phyloP scores from a whole-genome alignment of 176 grass and related monocot genomes.

The Oropetium thomaeum region DNA sequence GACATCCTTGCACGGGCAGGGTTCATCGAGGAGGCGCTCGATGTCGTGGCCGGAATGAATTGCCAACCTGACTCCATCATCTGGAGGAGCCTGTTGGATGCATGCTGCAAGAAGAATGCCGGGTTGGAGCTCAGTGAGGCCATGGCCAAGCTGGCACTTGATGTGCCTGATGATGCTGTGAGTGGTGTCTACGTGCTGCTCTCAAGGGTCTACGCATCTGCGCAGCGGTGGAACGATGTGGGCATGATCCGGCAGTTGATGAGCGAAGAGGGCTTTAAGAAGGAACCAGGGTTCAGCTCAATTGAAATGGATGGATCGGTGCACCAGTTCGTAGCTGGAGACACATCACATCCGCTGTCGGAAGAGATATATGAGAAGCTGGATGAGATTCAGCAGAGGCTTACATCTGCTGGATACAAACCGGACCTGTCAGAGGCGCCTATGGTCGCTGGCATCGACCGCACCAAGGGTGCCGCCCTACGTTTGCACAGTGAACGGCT shows the following conservation, averaged over 20 bases:
- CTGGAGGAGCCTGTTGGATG: slow-evolving; percentile 77
- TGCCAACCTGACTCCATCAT: slow-evolving; percentile 73
- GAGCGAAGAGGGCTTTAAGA: slow-evolving; percentile 57
- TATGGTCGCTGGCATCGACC: slow-evolving; percentile 42
- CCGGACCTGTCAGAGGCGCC: slow-evolving; percentile 65
- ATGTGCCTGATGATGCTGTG: slow-evolving; percentile 58
- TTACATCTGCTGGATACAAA: slow-evolving; percentile 50
- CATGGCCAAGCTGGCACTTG: slow-evolving; percentile 61
- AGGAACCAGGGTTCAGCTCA: slow-evolving; percentile 82
- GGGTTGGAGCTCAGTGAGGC: slow-evolving; percentile 61
- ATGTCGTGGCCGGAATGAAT: slow-evolving; percentile 59
- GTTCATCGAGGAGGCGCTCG: slow-evolving; percentile 63
- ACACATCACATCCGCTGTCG: slow-evolving; percentile 64
- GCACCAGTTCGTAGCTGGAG: slow-evolving; percentile 81
- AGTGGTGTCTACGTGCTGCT: slow-evolving; percentile 77
- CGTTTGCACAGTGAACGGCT: slow-evolving; percentile 75
- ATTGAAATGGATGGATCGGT: slow-evolving; percentile 63
- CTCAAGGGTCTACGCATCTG: slow-evolving; percentile 70
- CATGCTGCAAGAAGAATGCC: slow-evolving; percentile 60
- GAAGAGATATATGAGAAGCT: slow-evolving; percentile 63
- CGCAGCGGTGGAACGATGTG: slow-evolving; percentile 78
- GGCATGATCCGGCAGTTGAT: slow-evolving; percentile 64
- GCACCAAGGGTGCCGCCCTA: slow-evolving; percentile 44
- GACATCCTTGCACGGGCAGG: slow-evolving; percentile 81
- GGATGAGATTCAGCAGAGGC: slow-evolving; percentile 45